Conservation (phyloP, 257 asterid genomes). For the Scutellaria minor region DNA sequence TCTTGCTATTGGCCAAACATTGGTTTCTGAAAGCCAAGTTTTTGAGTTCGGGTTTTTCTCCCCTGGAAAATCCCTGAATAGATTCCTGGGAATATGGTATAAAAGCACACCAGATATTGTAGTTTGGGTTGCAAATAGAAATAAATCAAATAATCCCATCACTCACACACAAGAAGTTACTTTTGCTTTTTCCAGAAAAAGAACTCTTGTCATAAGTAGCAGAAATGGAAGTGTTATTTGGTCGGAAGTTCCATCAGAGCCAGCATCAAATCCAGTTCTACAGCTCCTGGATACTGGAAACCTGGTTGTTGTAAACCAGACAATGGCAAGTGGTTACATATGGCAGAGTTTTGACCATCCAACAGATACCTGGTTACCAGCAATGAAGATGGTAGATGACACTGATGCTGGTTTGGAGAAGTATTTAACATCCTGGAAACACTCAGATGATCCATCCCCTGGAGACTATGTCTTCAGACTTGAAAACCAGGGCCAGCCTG, state of each 20-base stretch:
- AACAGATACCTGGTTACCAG: conserved; percentile 32
- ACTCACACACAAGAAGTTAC: not conserved
- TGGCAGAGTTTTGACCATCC: conserved; percentile 50
- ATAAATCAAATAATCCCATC: conserved; percentile 37
- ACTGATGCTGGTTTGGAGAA: conserved; percentile 19
- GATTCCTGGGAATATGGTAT: conserved; percentile 43
- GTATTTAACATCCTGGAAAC: conserved; percentile 50
- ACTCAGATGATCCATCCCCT: conserved; percentile 44
- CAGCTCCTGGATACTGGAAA: conserved; percentile 43
- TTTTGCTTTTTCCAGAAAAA: conserved; percentile 10
- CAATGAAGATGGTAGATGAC: conserved; percentile 29
- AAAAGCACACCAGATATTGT: conserved; percentile 32
- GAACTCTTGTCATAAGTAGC: conserved; percentile 26
- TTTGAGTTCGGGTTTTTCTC: conserved; percentile 47
- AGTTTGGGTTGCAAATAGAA: conserved; percentile 44
- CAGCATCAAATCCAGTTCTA: conserved; percentile 28
- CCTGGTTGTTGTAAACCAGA: conserved; percentile 26
- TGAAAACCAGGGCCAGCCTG: conserved; percentile 32
- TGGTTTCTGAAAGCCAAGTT: conserved; percentile 34
- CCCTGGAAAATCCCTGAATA: conserved; percentile 31
- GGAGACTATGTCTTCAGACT: conserved; percentile 38
- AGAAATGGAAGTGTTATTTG: conserved; percentile 25
- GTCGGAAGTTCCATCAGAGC: conserved; percentile 26
- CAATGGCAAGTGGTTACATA: not conserved
- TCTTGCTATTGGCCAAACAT: conserved; percentile 30